phyloP scores from a whole-genome alignment of 495 filamentous ascomycete species.

The Talaromyces adpressus region DNA sequence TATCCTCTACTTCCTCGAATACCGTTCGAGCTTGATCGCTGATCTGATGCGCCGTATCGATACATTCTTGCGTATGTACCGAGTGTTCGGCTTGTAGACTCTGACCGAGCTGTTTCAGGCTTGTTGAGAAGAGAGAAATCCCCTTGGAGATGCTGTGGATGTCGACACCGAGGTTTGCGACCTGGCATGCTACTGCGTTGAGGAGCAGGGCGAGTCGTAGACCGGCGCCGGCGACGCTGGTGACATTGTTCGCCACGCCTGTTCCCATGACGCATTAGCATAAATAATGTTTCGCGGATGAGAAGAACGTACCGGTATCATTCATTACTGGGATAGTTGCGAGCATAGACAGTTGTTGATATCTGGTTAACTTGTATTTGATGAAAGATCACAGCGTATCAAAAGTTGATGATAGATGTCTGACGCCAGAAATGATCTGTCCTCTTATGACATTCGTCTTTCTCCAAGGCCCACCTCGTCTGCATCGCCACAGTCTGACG shows the following conservation, averaged over 20 bases:
- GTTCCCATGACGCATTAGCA: background rate
- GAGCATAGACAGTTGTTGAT: background rate
- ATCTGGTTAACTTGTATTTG: background rate
- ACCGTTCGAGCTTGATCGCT: slow-evolving; percentile 30
- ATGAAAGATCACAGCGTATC: background rate
- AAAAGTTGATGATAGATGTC: background rate
- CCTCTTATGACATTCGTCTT: background rate
- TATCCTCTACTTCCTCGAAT: slow-evolving; percentile 38
- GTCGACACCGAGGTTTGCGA: slow-evolving; percentile 35
- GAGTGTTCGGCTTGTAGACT: slow-evolving; percentile 23
- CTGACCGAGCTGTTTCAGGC: slow-evolving; percentile 33
- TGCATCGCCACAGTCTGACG: background rate
- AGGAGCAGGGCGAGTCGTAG: slow-evolving; percentile 37
- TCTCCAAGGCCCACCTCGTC: background rate
- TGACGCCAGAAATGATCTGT: background rate
- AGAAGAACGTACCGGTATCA: background rate
- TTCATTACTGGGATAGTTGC: slow-evolving; percentile 2
- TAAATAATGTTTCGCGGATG: background rate
- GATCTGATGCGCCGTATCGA: slow-evolving; percentile 35
- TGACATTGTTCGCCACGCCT: slow-evolving; percentile 15
- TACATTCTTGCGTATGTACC: slow-evolving; percentile 21
- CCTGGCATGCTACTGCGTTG: slow-evolving; percentile 35
- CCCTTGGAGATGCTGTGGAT: slow-evolving; percentile 41
- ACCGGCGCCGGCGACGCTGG: slow-evolving; percentile 32
- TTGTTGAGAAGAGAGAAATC: slow-evolving; percentile 36